Evolutionary conservation across 139 green algal genomes (phyloP).

Genomic region (Chlamydomonas sp.): DNA sequence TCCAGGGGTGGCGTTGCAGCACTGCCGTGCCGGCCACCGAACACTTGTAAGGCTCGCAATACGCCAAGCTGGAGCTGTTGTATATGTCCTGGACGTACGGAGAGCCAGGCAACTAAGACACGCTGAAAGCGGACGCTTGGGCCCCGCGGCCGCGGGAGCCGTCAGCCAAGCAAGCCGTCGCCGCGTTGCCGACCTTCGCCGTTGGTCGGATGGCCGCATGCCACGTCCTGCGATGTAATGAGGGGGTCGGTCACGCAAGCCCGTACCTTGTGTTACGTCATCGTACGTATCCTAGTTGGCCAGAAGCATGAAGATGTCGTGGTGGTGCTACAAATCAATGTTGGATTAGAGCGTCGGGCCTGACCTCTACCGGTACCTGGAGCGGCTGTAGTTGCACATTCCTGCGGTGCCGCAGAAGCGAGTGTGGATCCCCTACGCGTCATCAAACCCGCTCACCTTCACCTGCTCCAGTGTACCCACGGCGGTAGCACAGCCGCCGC

Average conservation of each 20-base stretch:
- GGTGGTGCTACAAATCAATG: no score
- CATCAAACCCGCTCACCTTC: background rate
- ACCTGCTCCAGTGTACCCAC: conserved; percentile 6
- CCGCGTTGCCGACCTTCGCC: no score
- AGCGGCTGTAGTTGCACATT: background rate
- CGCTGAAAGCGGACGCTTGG: background rate
- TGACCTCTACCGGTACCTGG: no score
- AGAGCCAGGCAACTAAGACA: conserved; percentile 4
- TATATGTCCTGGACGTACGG: background rate
- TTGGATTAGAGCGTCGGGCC: no score
- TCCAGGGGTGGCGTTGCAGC: background rate
- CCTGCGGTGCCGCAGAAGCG: background rate
- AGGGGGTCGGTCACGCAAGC: no score
- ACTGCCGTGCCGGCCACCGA: background rate
- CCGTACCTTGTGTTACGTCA: no score
- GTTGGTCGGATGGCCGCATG: background rate
- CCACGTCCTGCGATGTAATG: no score
- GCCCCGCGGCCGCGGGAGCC: background rate
- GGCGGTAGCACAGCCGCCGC: background rate
- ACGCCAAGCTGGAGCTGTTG: background rate
- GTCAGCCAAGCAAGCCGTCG: background rate
- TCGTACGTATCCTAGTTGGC: no score
- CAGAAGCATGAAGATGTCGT: no score
- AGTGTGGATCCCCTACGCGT: background rate
- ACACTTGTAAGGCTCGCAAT: background rate